A percentile compares a stretch with the other conserved stretches of the same genome.
phyloP scores from a whole-genome alignment of 108 stramenopile genomes.

The Nannochloropsis oceanica region DNA sequence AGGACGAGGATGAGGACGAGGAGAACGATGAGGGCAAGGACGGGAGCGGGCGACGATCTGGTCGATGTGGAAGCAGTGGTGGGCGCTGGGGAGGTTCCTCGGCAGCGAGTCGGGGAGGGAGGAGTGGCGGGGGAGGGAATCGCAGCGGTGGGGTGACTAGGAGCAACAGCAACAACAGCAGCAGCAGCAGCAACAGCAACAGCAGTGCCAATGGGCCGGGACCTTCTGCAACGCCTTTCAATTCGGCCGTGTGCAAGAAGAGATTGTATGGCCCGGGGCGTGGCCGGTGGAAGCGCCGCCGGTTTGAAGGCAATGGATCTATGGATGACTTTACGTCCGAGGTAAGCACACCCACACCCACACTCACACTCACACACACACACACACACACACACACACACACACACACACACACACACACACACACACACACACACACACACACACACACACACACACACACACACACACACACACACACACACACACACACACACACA shows the following conservation, averaged over 20 bases:
- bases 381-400: too few species aligned
- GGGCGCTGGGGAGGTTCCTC: not conserved
- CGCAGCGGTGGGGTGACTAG: not conserved
- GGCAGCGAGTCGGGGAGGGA: not conserved
- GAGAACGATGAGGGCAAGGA: not conserved
- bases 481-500: too few species aligned
- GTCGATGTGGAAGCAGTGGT: too few species aligned
- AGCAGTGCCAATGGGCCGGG: too few species aligned
- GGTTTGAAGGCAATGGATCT: not conserved
- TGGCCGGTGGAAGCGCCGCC: not conserved
- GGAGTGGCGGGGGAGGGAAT: not conserved
- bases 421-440: too few species aligned
- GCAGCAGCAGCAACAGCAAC: not conserved
- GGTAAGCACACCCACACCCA: not conserved
- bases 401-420: too few species aligned
- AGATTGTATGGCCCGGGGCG: not conserved
- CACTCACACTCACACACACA: too few species aligned
- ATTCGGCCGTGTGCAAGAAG: not conserved
- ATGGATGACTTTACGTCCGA: not conserved
- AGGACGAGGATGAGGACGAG: not conserved
- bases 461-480: too few species aligned
- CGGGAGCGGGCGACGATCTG: not conserved
- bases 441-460: too few species aligned
- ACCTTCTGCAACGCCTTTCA: not conserved
- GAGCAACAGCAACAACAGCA: not conserved